These are phyloP conservation scores for Tylopilus cervinicoccineus DNA, from an alignment of 768 basidiomycete genomes.

Conservation along the genomic window DNA sequence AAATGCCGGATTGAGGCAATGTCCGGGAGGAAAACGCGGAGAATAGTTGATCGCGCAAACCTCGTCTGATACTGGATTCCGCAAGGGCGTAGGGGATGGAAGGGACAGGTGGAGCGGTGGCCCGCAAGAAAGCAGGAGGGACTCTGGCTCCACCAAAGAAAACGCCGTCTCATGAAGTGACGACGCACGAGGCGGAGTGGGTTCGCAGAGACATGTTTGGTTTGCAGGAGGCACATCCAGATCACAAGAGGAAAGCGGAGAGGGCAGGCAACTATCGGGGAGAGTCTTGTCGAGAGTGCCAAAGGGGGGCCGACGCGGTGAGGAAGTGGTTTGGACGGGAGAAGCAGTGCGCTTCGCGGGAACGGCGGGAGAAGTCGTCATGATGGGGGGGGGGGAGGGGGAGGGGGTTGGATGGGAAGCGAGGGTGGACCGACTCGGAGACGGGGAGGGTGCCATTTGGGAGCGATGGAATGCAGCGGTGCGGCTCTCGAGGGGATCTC, in stretches of 20 bases:
- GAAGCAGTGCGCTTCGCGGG: too few species aligned
- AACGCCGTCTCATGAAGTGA: neutral
- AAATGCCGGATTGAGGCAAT: slow-evolving; percentile 59
- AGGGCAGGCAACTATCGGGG: neutral
- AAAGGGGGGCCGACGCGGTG: neutral
- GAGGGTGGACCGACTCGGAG: neutral
- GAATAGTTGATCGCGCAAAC: slow-evolving; percentile 34
- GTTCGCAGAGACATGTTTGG: neutral
- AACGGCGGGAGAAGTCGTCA: too few species aligned
- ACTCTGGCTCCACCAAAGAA: slow-evolving; percentile 2
- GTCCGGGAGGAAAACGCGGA: slow-evolving; percentile 55
- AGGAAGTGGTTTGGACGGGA: neutral
- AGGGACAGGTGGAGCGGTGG: slow-evolving; percentile 6
- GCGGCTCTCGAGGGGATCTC: slow-evolving; percentile 5
- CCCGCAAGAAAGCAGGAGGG: slow-evolving; percentile 24
- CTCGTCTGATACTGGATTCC: slow-evolving; percentile 1
- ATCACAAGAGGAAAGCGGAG: neutral
- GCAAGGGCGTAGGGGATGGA: neutral
- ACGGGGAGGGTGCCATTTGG: slow-evolving; percentile 7
- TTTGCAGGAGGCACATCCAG: neutral
- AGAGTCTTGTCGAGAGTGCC: neutral
- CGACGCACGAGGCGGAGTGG: neutral
- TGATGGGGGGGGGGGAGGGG: neutral
- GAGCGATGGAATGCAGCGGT: slow-evolving; percentile 21
- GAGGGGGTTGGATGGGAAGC: slow-evolving; percentile 3